Conservation (phyloP, 495 filamentous ascomycete genomes). For the Barbatosphaeria neglecta region DNA sequence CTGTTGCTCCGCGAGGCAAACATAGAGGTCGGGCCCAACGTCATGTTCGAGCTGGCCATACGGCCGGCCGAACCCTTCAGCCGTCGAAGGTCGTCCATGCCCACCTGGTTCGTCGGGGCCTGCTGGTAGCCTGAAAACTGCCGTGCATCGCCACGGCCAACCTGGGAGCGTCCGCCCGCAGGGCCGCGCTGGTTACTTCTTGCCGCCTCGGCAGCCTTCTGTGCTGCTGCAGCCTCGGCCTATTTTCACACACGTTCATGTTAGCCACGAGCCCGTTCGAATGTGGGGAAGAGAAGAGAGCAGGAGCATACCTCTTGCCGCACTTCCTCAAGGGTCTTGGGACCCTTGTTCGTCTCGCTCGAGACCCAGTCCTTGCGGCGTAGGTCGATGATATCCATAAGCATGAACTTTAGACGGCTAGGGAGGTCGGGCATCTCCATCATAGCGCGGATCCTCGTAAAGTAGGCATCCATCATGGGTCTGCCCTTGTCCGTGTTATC, state of each 20-base stretch:
- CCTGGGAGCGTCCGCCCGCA: conserved; percentile 49
- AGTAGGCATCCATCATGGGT: conserved; percentile 87
- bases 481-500: conserved; percentile 70
- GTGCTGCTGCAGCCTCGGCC: conserved; percentile 61
- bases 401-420: conserved; percentile 86
- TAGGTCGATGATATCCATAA: conserved; percentile 87
- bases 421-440: conserved; percentile 64
- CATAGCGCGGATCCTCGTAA: conserved; percentile 70
- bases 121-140: conserved; percentile 60
- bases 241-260: conserved; percentile 6
- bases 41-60: conserved; percentile 47
- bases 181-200: conserved; percentile 50
- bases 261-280: conserved; percentile 7
- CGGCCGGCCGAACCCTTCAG: conserved; percentile 49
- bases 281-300: background rate
- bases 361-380: conserved; percentile 62
- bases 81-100: conserved; percentile 77
- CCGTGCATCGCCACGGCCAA: conserved; percentile 78
- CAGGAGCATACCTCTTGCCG: conserved; percentile 55
- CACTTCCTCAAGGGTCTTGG: conserved; percentile 90
- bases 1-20: conserved; percentile 72
- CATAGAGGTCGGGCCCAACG: conserved; percentile 69
- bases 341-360: conserved; percentile 84
- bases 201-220: conserved; percentile 49
- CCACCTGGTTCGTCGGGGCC: conserved; percentile 62